Conservation (phyloP, 805 yeast species). For the Ogataea siamensis region DNA sequence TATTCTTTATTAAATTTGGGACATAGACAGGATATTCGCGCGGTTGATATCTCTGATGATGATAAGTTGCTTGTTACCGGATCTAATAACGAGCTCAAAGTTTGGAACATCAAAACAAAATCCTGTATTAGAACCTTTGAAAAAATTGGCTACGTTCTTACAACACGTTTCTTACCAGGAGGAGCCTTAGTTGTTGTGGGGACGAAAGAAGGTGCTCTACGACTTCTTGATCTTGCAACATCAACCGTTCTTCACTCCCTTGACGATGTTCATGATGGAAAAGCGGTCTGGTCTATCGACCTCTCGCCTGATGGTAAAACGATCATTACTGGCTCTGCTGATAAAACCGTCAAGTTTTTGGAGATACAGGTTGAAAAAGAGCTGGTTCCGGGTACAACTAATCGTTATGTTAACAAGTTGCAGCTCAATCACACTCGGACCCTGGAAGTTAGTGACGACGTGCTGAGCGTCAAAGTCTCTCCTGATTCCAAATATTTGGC, state of each 20-base stretch:
- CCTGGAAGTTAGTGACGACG: slow-evolving; percentile 82
- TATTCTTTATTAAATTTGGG: slow-evolving; percentile 74
- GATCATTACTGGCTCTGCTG: slow-evolving; percentile 91
- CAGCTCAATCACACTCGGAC: slow-evolving; percentile 73
- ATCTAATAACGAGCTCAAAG: slow-evolving; percentile 81
- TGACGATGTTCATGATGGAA: slow-evolving; percentile 69
- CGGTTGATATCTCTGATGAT: slow-evolving; percentile 80
- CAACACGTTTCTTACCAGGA: slow-evolving; percentile 84
- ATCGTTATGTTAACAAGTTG: slow-evolving; percentile 48
- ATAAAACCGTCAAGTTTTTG: slow-evolving; percentile 89
- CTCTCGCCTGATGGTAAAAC: slow-evolving; percentile 81
- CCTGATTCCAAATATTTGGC: slow-evolving; percentile 78
- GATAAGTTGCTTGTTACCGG: slow-evolving; percentile 82
- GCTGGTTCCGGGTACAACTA: slow-evolving; percentile 63
- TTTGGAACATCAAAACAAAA: slow-evolving; percentile 77
- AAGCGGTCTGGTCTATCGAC: slow-evolving; percentile 88
- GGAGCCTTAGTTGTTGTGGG: slow-evolving; percentile 85
- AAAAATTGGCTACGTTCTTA: slow-evolving; percentile 76
- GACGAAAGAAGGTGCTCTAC: slow-evolving; percentile 81
- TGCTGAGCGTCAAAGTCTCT: slow-evolving; percentile 73
- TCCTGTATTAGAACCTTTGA: slow-evolving; percentile 84
- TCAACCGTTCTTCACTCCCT: slow-evolving; percentile 69
- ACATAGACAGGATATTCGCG: slow-evolving; percentile 85
- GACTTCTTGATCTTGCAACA: slow-evolving; percentile 81
- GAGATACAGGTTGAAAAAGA: slow-evolving; percentile 67